Conservation (phyloP, 371 early-diverging fungal genomes). For the Circinella umbellata region DNA sequence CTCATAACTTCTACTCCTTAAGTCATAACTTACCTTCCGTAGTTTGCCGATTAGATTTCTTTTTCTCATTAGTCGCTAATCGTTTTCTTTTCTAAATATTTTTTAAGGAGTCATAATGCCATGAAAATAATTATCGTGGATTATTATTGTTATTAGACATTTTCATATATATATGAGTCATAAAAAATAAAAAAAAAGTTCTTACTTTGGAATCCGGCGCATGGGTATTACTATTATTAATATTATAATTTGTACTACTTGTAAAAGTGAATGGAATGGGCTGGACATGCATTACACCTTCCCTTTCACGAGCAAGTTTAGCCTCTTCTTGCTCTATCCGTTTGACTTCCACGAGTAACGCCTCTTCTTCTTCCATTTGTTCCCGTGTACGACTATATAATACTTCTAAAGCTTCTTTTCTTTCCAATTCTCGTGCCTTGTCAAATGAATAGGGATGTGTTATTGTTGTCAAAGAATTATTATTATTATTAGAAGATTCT, state of each 20-base stretch:
- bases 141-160: too few species aligned
- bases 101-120: neutral
- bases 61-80: slow-evolving; percentile 22
- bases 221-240: slow-evolving; percentile 21
- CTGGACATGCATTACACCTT: slow-evolving; percentile 66
- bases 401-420: slow-evolving; percentile 77
- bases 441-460: slow-evolving; percentile 54
- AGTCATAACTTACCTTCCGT: slow-evolving; percentile 6
- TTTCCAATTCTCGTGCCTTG: slow-evolving; percentile 72
- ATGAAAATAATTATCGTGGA: neutral
- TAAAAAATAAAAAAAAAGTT: neutral
- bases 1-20: neutral
- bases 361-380: slow-evolving; percentile 87
- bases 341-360: slow-evolving; percentile 73
- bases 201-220: slow-evolving; percentile 18
- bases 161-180: neutral
- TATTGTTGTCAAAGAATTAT: slow-evolving; percentile 25
- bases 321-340: slow-evolving; percentile 81
- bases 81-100: slow-evolving; percentile 35
- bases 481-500: slow-evolving; percentile 32
- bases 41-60: slow-evolving; percentile 16
- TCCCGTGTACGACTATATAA: slow-evolving; percentile 77
- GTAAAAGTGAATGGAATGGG: slow-evolving; percentile 31
- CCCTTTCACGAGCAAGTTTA: slow-evolving; percentile 73
- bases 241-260: slow-evolving; percentile 28